Evolutionary conservation across 108 stramenopile species (phyloP).

Genomic region (Nannochloropsis oceanica): DNA sequence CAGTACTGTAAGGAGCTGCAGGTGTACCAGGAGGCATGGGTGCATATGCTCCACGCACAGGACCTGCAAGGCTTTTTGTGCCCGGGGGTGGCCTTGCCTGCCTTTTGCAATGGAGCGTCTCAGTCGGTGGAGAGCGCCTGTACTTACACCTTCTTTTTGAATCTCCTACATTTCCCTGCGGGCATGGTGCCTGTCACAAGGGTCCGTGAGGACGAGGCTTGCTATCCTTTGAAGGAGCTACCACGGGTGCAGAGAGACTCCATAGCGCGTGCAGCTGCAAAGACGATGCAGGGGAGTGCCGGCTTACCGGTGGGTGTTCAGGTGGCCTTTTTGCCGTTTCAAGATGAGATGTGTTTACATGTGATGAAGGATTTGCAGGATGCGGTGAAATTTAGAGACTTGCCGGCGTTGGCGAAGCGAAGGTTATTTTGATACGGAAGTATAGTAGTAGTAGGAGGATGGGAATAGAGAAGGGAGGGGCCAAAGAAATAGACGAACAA

Average conservation of each 20-base stretch:
- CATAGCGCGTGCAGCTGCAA: slow-evolving; percentile 11
- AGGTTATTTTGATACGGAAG: background rate
- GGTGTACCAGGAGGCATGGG: slow-evolving; percentile 1
- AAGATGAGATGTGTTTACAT: slow-evolving; percentile 32
- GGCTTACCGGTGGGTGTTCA: slow-evolving; percentile 37
- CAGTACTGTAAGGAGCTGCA: slow-evolving; percentile 10
- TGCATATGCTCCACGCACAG: background rate
- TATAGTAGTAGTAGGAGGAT: background rate
- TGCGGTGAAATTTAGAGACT: slow-evolving; percentile 10
- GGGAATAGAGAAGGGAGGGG: too few relatives aligned
- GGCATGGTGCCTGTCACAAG: slow-evolving; percentile 34
- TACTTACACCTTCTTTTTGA: slow-evolving; percentile 26
- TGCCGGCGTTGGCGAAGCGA: background rate
- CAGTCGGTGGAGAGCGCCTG: slow-evolving; percentile 10
- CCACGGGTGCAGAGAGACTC: slow-evolving; percentile 9
- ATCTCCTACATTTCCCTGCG: slow-evolving; percentile 38
- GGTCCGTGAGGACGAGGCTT: slow-evolving; percentile 29
- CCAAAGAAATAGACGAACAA: too few relatives aligned
- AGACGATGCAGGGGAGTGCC: slow-evolving; percentile 11
- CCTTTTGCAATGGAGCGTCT: slow-evolving; percentile 26
- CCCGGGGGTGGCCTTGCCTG: slow-evolving; percentile 29
- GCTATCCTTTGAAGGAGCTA: background rate
- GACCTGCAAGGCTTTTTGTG: slow-evolving; percentile 27
- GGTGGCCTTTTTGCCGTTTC: slow-evolving; percentile 30
- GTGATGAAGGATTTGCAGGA: slow-evolving; percentile 31